Evolutionary conservation across 106 monocot species (phyloP).

Genomic region (Posidonia australis): DNA sequence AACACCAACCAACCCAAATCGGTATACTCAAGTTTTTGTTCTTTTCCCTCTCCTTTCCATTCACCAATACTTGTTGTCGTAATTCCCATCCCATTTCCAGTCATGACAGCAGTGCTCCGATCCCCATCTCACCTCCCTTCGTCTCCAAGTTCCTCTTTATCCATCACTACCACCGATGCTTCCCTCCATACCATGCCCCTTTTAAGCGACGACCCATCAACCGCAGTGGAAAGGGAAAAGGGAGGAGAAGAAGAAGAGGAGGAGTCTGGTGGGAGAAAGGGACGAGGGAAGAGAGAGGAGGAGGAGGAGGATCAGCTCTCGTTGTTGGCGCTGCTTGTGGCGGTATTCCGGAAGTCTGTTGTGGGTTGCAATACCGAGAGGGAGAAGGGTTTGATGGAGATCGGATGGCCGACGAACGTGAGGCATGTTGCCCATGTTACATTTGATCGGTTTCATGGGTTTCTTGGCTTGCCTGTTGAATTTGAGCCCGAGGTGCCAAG

Average conservation of each 20-base stretch:
- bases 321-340: constrained; percentile 33
- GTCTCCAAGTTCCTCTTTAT: constrained; percentile 31
- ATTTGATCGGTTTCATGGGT: constrained; percentile 66
- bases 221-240: constrained; percentile 1
- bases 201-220: constrained; percentile 17
- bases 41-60: neutral
- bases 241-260: constrained; percentile 11
- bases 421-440: constrained; percentile 84
- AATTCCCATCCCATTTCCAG: neutral
- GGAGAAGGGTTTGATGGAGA: constrained; percentile 73
- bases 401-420: constrained; percentile 80
- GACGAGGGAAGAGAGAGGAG: constrained; percentile 8
- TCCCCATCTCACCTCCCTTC: constrained; percentile 33
- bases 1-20: neutral
- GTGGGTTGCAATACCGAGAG: constrained; percentile 40
- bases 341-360: constrained; percentile 36
- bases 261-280: constrained; percentile 3
- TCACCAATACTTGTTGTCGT: neutral
- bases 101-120: constrained; percentile 44
- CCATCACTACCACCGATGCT: constrained; percentile 22
- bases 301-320: constrained; percentile 31
- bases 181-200: constrained; percentile 9
- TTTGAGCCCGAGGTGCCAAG: constrained; percentile 57
- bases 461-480: constrained; percentile 69
- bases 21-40: neutral